Evolutionary conservation across 495 filamentous ascomycete species (phyloP).

Genomic region (Chlorociboria aeruginascens): DNA sequence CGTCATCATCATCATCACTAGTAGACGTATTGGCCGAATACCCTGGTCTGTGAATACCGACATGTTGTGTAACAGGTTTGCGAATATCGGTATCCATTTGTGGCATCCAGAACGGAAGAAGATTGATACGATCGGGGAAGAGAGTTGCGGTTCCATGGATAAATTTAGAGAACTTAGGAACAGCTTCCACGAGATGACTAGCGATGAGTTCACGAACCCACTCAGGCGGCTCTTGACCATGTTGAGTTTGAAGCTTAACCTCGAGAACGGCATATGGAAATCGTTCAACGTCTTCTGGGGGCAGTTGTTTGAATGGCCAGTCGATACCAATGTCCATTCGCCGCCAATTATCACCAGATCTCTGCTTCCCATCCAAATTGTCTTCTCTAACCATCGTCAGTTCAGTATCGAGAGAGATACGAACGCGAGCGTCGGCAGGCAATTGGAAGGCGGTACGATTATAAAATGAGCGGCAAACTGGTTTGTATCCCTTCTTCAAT

Average conservation of each 20-base stretch:
- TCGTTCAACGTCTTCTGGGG: constrained; percentile 68
- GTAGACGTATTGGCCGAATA: constrained; percentile 64
- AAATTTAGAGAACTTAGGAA: constrained; percentile 99
- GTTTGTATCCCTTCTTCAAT: constrained; percentile 68
- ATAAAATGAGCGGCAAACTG: constrained; percentile 89
- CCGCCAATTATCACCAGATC: constrained; percentile 85
- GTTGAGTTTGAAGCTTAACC: constrained; percentile 95
- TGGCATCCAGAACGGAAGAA: constrained; percentile 93
- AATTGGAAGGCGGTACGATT: constrained; percentile 97
- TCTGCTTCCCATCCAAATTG: constrained; percentile 68
- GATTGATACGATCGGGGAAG: constrained; percentile 76
- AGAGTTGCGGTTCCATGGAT: constrained; percentile 87
- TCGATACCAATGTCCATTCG: constrained; percentile 97
- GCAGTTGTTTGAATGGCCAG: constrained; percentile 83
- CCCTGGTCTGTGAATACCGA: constrained; percentile 74
- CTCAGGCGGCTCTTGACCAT: constrained; percentile 90
- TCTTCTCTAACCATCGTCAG: constrained; percentile 91
- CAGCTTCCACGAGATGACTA: constrained; percentile 91
- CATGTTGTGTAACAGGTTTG: constrained; percentile 73
- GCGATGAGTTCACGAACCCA: constrained; percentile 90
- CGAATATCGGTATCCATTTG: constrained; percentile 98
- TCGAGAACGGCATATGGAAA: constrained; percentile 97
- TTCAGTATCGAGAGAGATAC: constrained; percentile 94
- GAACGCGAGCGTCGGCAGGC: constrained; percentile 88
- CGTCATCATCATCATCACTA: constrained; percentile 61